Conservation (phyloP, 2,329 filamentous ascomycete species). For the Talaromyces amestolkiae region DNA sequence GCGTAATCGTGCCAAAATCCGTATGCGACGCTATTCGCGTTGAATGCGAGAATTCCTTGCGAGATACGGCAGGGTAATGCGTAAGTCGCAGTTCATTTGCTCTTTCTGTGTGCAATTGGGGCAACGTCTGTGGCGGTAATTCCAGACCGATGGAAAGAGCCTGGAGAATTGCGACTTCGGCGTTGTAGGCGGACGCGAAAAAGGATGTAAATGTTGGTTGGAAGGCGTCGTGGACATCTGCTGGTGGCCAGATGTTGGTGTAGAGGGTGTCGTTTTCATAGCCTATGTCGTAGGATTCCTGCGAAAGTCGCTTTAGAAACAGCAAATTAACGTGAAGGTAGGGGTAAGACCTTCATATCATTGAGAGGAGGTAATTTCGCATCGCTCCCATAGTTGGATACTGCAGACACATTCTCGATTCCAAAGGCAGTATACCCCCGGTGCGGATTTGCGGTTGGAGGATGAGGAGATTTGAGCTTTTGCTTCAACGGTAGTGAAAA, state of each 20-base stretch:
- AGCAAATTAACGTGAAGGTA: neutral
- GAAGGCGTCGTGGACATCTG: neutral
- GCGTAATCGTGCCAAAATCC: slow-evolving; percentile 51
- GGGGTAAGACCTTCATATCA: slow-evolving; percentile 9
- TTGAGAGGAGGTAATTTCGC: neutral
- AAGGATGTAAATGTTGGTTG: slow-evolving; percentile 6
- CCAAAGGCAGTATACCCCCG: slow-evolving; percentile 33
- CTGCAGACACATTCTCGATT: slow-evolving; percentile 32
- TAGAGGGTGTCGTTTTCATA: slow-evolving; percentile 3
- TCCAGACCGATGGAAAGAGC: slow-evolving; percentile 41
- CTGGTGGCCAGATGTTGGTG: slow-evolving; percentile 12
- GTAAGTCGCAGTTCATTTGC: slow-evolving; percentile 59
- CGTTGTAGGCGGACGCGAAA: neutral
- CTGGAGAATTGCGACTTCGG: neutral
- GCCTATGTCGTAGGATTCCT: slow-evolving; percentile 18
- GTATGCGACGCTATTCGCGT: slow-evolving; percentile 55
- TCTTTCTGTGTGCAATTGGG: slow-evolving; percentile 54
- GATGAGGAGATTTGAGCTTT: slow-evolving; percentile 33
- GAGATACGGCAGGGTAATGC: slow-evolving; percentile 65
- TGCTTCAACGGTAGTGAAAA: slow-evolving; percentile 27
- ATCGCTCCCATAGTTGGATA: slow-evolving; percentile 22
- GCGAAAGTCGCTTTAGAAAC: neutral
- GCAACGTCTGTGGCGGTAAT: slow-evolving; percentile 67
- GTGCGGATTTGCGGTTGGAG: slow-evolving; percentile 30
- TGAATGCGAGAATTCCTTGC: neutral